Conservation (phyloP, 768 basidiomycete genomes). For the Tylopilus rubrobrunneus region DNA sequence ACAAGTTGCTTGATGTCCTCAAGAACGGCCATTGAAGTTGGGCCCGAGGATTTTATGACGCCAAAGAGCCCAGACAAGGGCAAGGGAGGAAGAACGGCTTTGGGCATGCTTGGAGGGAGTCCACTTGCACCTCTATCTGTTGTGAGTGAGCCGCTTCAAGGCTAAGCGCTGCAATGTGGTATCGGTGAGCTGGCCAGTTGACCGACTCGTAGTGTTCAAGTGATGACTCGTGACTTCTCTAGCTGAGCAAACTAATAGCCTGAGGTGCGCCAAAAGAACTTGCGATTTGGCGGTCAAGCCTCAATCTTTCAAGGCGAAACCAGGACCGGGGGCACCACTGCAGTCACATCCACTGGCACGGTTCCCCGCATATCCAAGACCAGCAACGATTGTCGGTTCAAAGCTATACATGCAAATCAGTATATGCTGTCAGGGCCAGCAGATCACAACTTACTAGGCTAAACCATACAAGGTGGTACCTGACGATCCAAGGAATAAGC, state of each 20-base stretch:
- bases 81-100: slow-evolving; percentile 45
- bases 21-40: slow-evolving; percentile 87
- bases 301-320: too few species aligned
- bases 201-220: too few species aligned
- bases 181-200: too few species aligned
- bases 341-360: too few species aligned
- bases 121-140: too few species aligned
- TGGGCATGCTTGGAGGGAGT: slow-evolving; percentile 52
- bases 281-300: too few species aligned
- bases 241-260: too few species aligned
- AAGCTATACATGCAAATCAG: slow-evolving; percentile 45
- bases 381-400: slow-evolving; percentile 65
- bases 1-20: slow-evolving; percentile 83
- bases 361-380: slow-evolving; percentile 52
- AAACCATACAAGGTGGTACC: slow-evolving; percentile 16
- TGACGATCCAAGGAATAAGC: background rate
- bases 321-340: too few species aligned
- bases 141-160: too few species aligned
- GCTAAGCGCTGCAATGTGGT: too few species aligned
- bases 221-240: too few species aligned
- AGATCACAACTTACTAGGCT: slow-evolving; percentile 29
- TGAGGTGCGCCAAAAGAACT: too few species aligned
- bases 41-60: slow-evolving; percentile 87
- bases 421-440: slow-evolving; percentile 32
- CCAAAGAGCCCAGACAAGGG: slow-evolving; percentile 85